Evolutionary conservation across 163 green algal genomes (phyloP).

Genomic region (Coccomyxa subellipsoidea): DNA sequence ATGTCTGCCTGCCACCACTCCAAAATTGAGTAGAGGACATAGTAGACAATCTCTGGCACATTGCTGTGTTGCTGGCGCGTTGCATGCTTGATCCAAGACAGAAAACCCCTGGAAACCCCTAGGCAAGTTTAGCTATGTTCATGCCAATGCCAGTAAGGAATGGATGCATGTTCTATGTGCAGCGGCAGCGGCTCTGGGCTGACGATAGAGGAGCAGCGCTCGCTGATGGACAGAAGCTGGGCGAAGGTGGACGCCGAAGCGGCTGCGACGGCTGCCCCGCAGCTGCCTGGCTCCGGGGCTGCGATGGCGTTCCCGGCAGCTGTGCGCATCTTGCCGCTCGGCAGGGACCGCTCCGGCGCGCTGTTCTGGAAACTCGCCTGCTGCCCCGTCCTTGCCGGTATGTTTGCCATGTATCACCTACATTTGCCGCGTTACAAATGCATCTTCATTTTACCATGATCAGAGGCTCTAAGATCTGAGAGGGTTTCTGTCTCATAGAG

Average conservation of each 20-base stretch:
- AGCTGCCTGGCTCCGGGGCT: not conserved
- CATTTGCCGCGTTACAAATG: not conserved
- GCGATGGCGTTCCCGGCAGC: not conserved
- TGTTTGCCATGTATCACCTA: not conserved
- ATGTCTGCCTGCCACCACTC: not conserved
- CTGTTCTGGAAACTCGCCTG: slow-evolving; percentile 4
- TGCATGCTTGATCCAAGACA: not conserved
- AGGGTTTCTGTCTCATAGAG: not conserved
- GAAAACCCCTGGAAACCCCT: not conserved
- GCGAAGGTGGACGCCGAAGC: slow-evolving; percentile 23
- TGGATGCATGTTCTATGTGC: not conserved
- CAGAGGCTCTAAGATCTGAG: not conserved
- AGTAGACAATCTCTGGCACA: not conserved
- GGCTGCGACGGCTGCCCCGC: not conserved
- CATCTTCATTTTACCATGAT: not conserved
- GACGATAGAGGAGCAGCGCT: slow-evolving; percentile 38
- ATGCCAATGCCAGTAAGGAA: not conserved
- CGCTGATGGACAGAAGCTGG: slow-evolving; percentile 27
- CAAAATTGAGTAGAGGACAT: too few species aligned
- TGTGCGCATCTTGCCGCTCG: not conserved
- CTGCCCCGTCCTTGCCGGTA: slow-evolving; percentile 4
- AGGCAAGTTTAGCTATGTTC: not conserved
- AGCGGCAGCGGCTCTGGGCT: slow-evolving; percentile 11
- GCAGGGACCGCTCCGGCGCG: not conserved
- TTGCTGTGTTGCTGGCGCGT: not conserved